Conservation (phyloP, 768 basidiomycete species). For the Trametes cingulata region DNA sequence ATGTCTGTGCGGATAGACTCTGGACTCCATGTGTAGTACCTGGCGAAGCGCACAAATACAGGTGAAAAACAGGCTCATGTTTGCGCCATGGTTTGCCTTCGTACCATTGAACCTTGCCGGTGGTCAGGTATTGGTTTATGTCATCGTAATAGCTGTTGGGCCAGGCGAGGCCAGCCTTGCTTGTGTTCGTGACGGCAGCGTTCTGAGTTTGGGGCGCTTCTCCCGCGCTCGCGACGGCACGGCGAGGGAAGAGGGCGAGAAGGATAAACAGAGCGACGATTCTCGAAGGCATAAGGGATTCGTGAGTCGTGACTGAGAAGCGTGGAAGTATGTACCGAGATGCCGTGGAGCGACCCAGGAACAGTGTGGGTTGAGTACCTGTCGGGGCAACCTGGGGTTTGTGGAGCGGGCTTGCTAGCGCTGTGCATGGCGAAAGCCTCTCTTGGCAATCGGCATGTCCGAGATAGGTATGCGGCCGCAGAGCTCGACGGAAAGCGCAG, state of each 20-base stretch:
- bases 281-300: constrained; percentile 11
- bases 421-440: neutral
- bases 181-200: constrained; percentile 29
- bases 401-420: neutral
- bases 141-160: constrained; percentile 44
- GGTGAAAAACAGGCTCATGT: neutral
- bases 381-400: neutral
- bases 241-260: constrained; percentile 14
- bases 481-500: neutral
- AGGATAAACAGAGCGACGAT: constrained; percentile 3
- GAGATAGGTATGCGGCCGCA: neutral
- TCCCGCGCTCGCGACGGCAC: neutral
- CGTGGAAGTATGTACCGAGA: neutral
- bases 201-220: neutral
- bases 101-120: constrained; percentile 54
- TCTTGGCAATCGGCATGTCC: neutral
- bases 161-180: constrained; percentile 56
- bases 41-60: constrained; percentile 17
- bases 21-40: constrained; percentile 57
- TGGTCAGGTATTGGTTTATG: constrained; percentile 43
- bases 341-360: neutral
- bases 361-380: neutral
- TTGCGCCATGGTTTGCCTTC: constrained; percentile 9
- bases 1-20: constrained; percentile 37
- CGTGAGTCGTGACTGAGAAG: neutral